phyloP scores from a whole-genome alignment of 371 early-diverging fungal species.

The Mortierella sp. region DNA sequence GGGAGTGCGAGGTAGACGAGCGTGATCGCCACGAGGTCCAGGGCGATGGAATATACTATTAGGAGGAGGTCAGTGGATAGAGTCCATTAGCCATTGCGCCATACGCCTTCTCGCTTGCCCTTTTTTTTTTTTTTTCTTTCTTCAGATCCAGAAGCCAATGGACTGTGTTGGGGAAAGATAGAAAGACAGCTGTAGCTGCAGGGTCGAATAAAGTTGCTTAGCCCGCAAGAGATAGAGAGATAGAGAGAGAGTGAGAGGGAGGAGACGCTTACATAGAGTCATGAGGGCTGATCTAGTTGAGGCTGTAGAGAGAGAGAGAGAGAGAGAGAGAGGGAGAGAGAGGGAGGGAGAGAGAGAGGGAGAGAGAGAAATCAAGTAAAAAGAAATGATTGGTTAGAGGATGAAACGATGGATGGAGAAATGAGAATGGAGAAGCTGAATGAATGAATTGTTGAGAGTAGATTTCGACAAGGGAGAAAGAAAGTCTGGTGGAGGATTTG shows the following conservation, averaged over 20 bases:
- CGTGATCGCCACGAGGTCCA: conserved; percentile 10
- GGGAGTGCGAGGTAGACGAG: conserved; percentile 28
- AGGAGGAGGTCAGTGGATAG: no score
- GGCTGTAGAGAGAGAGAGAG: neutral
- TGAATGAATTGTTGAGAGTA: neutral
- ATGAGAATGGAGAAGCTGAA: neutral
- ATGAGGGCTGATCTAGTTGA: neutral
- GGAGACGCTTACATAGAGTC: neutral
- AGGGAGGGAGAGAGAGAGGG: conserved; percentile 3
- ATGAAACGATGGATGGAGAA: neutral
- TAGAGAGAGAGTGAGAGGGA: neutral
- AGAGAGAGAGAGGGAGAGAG: neutral
- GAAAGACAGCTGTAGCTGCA: neutral
- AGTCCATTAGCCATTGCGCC: no score
- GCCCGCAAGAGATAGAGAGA: neutral
- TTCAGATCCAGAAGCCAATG: no score
- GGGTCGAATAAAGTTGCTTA: neutral
- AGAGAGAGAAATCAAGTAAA: neutral
- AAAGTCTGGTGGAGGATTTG: neutral
- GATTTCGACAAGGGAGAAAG: no score
- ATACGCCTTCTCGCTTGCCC: no score
- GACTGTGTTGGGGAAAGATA: no score
- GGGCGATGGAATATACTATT: no score
- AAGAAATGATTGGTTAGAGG: neutral
- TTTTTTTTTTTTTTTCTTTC: no score